phyloP scores from a whole-genome alignment of 371 early-diverging fungal species.

The Apophysomyces variabilis region DNA sequence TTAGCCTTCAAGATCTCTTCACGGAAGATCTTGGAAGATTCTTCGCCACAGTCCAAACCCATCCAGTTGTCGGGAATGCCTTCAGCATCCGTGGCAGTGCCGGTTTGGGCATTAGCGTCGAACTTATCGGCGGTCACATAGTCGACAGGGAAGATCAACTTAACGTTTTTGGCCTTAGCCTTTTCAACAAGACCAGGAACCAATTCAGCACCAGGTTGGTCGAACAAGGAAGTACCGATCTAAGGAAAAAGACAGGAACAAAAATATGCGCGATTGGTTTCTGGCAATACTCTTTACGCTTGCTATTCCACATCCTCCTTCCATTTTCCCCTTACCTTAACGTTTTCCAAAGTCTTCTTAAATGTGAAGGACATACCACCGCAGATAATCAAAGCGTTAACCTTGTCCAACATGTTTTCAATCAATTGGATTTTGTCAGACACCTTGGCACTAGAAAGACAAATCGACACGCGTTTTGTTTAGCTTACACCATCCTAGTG shows the following conservation, averaged over 20 bases:
- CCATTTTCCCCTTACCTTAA: constrained; percentile 60
- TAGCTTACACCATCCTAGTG: background rate
- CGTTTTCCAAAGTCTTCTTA: constrained; percentile 85
- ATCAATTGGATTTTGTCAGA: constrained; percentile 99
- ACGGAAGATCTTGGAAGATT: constrained; percentile 78
- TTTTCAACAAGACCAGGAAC: constrained; percentile 83
- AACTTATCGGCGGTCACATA: constrained; percentile 91
- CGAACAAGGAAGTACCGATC: constrained; percentile 95
- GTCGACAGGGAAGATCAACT: constrained; percentile 91
- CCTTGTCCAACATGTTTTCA: constrained; percentile 94
- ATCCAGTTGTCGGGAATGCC: constrained; percentile 93
- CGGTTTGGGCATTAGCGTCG: constrained; percentile 78
- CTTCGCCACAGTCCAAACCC: constrained; percentile 94
- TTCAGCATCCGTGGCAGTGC: constrained; percentile 81
- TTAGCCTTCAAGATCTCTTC: constrained; percentile 78
- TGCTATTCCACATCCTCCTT: background rate
- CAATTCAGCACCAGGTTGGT: constrained; percentile 86
- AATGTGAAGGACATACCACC: constrained; percentile 99
- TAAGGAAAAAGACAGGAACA: constrained; percentile 25
- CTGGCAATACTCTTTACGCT: no score
- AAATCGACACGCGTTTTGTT: background rate
- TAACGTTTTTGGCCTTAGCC: constrained; percentile 88
- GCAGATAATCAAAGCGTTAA: constrained; percentile 89
- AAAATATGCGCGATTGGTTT: background rate
- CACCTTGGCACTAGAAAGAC: constrained; percentile 84